These are phyloP conservation scores for Hypoxylon rubiginosum DNA, from an alignment of 2,329 filamentous ascomycete genomes.

Conservation along the genomic window DNA sequence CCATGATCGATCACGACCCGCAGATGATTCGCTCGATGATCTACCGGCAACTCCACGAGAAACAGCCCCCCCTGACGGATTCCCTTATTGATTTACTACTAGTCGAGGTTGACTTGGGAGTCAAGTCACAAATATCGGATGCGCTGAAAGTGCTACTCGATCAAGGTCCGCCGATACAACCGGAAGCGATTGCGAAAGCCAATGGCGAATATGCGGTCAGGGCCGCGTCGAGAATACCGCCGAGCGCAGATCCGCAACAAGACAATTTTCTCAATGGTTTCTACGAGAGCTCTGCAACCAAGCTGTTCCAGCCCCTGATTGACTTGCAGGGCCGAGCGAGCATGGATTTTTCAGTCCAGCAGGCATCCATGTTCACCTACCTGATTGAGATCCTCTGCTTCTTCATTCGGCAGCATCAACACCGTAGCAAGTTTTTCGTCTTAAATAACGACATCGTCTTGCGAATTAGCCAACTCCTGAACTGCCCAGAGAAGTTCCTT, in stretches of 20 bases:
- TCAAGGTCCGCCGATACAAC: constrained; percentile 65
- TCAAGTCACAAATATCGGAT: constrained; percentile 95
- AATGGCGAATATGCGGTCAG: constrained; percentile 78
- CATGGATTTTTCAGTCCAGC: constrained; percentile 80
- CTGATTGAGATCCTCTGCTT: constrained; percentile 94
- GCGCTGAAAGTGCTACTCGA: constrained; percentile 95
- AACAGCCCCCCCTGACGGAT: constrained; percentile 87
- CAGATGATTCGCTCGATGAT: constrained; percentile 94
- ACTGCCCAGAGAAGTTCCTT: constrained; percentile 89
- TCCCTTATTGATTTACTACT: constrained; percentile 92
- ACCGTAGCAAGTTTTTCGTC: constrained; percentile 90
- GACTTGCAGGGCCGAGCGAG: constrained; percentile 79
- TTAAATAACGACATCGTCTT: constrained; percentile 82
- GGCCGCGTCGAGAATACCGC: constrained; percentile 62
- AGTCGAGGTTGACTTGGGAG: constrained; percentile 90
- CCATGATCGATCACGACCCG: constrained; percentile 95
- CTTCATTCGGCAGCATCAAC: constrained; percentile 89
- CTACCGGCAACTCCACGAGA: constrained; percentile 90
- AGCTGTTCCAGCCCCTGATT: constrained; percentile 88
- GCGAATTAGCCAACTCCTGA: constrained; percentile 85
- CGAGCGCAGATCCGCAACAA: constrained; percentile 76
- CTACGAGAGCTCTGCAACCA: constrained; percentile 87
- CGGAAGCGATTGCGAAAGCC: constrained; percentile 72
- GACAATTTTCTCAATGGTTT: constrained; percentile 89
- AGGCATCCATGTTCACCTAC: constrained; percentile 91